Percentiles rank a stretch among this genome's conserved stretches.
Conservation (phyloP, 2,329 filamentous ascomycete genomes). For the Nemania serpens region DNA sequence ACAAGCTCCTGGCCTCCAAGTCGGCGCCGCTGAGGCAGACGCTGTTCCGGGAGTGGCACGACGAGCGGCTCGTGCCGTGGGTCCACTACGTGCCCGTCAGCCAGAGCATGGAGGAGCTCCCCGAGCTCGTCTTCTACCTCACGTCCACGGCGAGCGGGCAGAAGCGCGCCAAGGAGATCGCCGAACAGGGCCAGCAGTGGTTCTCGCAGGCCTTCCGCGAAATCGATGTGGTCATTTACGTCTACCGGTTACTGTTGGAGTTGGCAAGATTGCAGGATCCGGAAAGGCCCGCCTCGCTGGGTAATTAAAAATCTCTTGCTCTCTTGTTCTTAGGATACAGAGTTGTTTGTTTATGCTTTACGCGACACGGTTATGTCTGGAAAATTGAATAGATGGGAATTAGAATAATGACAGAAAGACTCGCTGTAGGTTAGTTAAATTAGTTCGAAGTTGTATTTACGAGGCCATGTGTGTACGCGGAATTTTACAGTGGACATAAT, state of each 20-base stretch:
- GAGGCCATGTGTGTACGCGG: no score
- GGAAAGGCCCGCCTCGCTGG: conserved; percentile 23
- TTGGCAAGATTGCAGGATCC: conserved; percentile 50
- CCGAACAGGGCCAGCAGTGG: conserved; percentile 60
- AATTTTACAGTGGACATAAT: no score
- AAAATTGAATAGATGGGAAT: neutral
- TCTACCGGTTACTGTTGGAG: conserved; percentile 66
- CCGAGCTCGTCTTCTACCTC: conserved; percentile 55
- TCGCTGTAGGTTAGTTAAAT: no score
- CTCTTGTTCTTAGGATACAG: neutral
- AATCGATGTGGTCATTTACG: conserved; percentile 63
- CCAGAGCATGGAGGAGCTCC: conserved; percentile 54
- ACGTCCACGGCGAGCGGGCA: conserved; percentile 52
- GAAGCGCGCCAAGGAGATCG: conserved; percentile 54
- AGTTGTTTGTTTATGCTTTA: neutral
- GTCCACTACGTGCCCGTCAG: conserved; percentile 61
- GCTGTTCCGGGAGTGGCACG: conserved; percentile 61
- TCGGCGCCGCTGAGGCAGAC: conserved; percentile 57
- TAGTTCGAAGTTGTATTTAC: no score
- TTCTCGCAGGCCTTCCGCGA: conserved; percentile 57
- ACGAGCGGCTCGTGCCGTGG: conserved; percentile 60
- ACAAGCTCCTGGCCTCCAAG: conserved; percentile 53
- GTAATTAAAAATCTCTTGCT: neutral
- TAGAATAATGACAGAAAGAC: no score
- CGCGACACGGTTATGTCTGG: neutral